Evolutionary conservation across 2,329 filamentous ascomycete species (phyloP), one percentile per base, ranked within the genome.

Genomic region (Diplodia scrobiculata): DNA sequence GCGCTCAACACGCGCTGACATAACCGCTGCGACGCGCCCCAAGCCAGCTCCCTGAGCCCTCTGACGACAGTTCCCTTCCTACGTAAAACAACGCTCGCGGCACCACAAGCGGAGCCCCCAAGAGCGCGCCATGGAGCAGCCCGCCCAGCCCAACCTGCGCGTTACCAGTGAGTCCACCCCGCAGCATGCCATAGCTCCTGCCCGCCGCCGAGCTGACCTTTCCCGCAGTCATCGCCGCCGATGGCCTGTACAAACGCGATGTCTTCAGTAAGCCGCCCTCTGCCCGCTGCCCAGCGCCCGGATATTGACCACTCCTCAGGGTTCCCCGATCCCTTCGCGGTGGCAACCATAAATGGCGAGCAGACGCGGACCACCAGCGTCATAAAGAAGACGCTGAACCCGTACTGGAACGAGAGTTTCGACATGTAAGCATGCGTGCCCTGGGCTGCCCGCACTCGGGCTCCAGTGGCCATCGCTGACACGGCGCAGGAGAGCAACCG

Each of bases 401-500:
- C 95, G n/a, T 99, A 99, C 79, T 99, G 95, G 95, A 99, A 99
- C 79, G 95, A 99, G 83, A 92, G 88, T 76, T 99, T 99, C 82
- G 95, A 99, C 79, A 90, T 99, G 95, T 98, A 87, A 74, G 89
- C 73, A 65, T 14, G 21, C 76, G 19, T 64, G n/a, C 59, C 54
- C 63, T 36, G 34, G 25, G 52, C 67, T 66, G 63, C 68, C 60
- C 66, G 58, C 45, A 54, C 60, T 51, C 64, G 38, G 64, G n/a
- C 47, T 66, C 67, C 66, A 25, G 60, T n/a, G 14, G 51, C 9
- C 52, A 38, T 63, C 51, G 66, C 74, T 76, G 72, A 76, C 65
- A 69, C 60, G n/a, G 29, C 34, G 63, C 76, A 98, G 95, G 83
- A 87, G 86, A 77, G 94, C 92, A 68, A 95, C 89, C 68, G 95